These are phyloP conservation scores for Aspergillus carlsbadensis DNA, from an alignment of 495 filamentous ascomycete genomes.

Conservation along the genomic window DNA sequence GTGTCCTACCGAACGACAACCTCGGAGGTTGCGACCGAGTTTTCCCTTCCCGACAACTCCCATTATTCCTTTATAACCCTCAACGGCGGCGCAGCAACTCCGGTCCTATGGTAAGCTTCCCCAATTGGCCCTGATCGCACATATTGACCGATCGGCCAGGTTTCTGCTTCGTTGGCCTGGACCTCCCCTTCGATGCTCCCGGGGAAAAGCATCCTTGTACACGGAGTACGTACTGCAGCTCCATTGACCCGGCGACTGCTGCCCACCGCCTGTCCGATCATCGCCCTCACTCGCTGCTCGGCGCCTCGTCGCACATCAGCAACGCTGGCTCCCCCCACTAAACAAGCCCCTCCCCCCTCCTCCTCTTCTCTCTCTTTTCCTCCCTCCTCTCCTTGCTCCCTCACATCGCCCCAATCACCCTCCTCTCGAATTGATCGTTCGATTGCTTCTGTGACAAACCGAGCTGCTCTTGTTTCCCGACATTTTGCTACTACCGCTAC, in stretches of 20 bases:
- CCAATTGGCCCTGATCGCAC: constrained; percentile 1
- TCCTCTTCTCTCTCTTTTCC: constrained; percentile 33
- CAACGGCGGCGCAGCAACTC: constrained; percentile 7
- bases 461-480: constrained; percentile 26
- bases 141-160: constrained; percentile 9
- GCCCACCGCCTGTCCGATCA: constrained; percentile 40
- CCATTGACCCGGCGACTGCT: constrained; percentile 37
- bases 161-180: constrained; percentile 10
- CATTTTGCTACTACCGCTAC: constrained; percentile 27
- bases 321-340: constrained; percentile 46
- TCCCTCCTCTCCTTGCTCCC: constrained; percentile 22
- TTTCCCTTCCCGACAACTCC: constrained; percentile 11
- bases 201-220: constrained; percentile 10
- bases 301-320: constrained; percentile 39
- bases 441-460: constrained; percentile 24
- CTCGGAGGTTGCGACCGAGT: constrained; percentile 8
- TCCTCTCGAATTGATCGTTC: constrained; percentile 21
- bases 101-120: constrained; percentile 9
- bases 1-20: constrained; percentile 6
- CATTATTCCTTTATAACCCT: constrained; percentile 12
- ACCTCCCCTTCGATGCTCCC: constrained; percentile 4
- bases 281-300: constrained; percentile 23
- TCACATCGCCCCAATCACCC: constrained; percentile 4
- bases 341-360: constrained; percentile 39
- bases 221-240: constrained; percentile 19